Evolutionary conservation across 2,329 filamentous ascomycete genomes (phyloP).

Genomic region (Chalaropsis ovoidea): DNA sequence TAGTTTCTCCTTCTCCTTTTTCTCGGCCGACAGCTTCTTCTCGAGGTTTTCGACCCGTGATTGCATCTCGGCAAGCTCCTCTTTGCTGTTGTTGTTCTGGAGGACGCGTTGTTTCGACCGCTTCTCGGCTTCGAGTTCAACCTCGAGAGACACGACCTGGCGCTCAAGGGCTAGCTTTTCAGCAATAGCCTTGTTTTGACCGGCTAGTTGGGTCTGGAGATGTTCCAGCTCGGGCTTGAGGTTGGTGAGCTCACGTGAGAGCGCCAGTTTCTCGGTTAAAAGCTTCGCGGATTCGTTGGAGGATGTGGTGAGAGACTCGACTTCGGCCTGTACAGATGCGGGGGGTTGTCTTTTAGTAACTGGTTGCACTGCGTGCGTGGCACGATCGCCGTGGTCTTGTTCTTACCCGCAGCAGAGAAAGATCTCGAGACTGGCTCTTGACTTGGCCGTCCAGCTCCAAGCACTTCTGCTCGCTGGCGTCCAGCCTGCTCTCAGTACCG

Average conservation of each 20-base stretch:
- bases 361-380: not conserved
- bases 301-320: slow-evolving; percentile 56
- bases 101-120: slow-evolving; percentile 32
- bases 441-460: slow-evolving; percentile 40
- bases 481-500: slow-evolving; percentile 36
- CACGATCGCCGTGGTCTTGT: not conserved
- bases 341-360: slow-evolving; percentile 2
- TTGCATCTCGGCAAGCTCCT: slow-evolving; percentile 37
- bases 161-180: slow-evolving; percentile 74
- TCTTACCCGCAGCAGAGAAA: slow-evolving; percentile 41
- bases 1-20: slow-evolving; percentile 39
- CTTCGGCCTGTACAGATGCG: slow-evolving; percentile 50
- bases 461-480: slow-evolving; percentile 36
- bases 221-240: slow-evolving; percentile 49
- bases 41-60: slow-evolving; percentile 34
- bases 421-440: slow-evolving; percentile 41
- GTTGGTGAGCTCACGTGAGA: slow-evolving; percentile 43
- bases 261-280: slow-evolving; percentile 48
- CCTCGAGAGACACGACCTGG: slow-evolving; percentile 64
- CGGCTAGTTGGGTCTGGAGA: slow-evolving; percentile 43
- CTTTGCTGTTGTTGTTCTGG: slow-evolving; percentile 31
- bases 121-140: slow-evolving; percentile 72
- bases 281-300: slow-evolving; percentile 61
- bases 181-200: slow-evolving; percentile 57
- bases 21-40: slow-evolving; percentile 35